Evolutionary conservation across 2,329 filamentous ascomycete genomes (phyloP).

Genomic region (Aspergillus sp.): DNA sequence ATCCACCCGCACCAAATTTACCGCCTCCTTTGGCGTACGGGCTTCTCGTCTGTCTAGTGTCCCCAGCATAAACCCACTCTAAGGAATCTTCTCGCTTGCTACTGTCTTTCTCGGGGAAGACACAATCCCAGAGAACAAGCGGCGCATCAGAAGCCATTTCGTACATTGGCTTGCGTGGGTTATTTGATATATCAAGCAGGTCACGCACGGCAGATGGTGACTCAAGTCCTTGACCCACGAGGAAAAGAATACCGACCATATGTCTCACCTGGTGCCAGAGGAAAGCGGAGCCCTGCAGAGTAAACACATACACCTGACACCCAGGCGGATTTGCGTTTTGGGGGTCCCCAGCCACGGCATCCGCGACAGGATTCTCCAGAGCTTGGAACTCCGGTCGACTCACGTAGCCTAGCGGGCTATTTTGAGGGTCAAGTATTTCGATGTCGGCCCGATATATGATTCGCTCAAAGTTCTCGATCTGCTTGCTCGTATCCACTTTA

Average conservation of each 20-base stretch:
- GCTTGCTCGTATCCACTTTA: slow-evolving; percentile 87
- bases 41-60: slow-evolving; percentile 49
- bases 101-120: slow-evolving; percentile 66
- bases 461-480: slow-evolving; percentile 79
- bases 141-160: slow-evolving; percentile 88
- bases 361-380: slow-evolving; percentile 16
- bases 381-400: slow-evolving; percentile 47
- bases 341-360: slow-evolving; percentile 17
- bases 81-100: slow-evolving; percentile 59
- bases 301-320: slow-evolving; percentile 79
- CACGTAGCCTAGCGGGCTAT: slow-evolving; percentile 59
- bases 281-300: slow-evolving; percentile 86
- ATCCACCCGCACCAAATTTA: slow-evolving; percentile 64
- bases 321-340: slow-evolving; percentile 32
- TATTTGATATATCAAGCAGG: slow-evolving; percentile 70
- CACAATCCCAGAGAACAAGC: slow-evolving; percentile 92
- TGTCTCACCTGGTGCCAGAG: slow-evolving; percentile 97
- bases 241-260: slow-evolving; percentile 89
- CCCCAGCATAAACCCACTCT: slow-evolving; percentile 76
- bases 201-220: slow-evolving; percentile 68
- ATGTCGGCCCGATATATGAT: slow-evolving; percentile 79
- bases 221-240: slow-evolving; percentile 87
- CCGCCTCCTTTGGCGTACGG: slow-evolving; percentile 50
- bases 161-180: slow-evolving; percentile 79
- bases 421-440: slow-evolving; percentile 60